Conservation (phyloP, 2,329 filamentous ascomycete species). For the Neurospora sp. region DNA sequence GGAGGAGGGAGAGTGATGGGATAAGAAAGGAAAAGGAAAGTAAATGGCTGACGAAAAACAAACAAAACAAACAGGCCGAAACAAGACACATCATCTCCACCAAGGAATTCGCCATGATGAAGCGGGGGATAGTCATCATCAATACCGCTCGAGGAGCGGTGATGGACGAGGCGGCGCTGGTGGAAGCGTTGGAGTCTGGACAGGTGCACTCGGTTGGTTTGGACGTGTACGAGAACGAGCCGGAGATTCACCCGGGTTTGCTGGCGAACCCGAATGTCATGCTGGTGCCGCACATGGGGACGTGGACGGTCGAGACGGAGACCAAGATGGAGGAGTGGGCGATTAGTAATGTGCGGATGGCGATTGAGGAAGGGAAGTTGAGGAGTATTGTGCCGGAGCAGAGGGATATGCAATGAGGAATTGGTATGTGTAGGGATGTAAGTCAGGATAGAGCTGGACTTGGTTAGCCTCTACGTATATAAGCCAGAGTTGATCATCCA, state of each 20-base stretch:
- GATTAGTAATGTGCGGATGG: slow-evolving; percentile 58
- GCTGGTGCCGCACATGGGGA: slow-evolving; percentile 79
- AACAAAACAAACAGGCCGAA: slow-evolving; percentile 31
- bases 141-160: slow-evolving; percentile 78
- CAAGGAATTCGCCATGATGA: slow-evolving; percentile 66
- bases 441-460: not conserved
- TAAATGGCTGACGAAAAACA: not conserved
- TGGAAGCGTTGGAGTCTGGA: slow-evolving; percentile 59
- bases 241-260: slow-evolving; percentile 62
- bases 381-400: slow-evolving; percentile 68
- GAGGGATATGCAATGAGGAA: slow-evolving; percentile 19
- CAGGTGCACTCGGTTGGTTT: slow-evolving; percentile 62
- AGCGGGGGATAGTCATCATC: slow-evolving; percentile 63
- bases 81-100: slow-evolving; percentile 69
- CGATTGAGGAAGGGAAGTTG: slow-evolving; percentile 50
- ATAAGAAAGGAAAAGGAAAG: not conserved
- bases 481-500: not conserved
- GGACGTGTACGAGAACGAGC: slow-evolving; percentile 78
- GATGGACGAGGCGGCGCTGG: slow-evolving; percentile 72
- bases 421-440: not conserved
- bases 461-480: not conserved
- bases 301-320: slow-evolving; percentile 60
- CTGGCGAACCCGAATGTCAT: slow-evolving; percentile 61
- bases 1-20: not conserved
- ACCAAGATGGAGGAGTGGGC: slow-evolving; percentile 66